A percentile compares a stretch with the other conserved stretches of the same genome.
Evolutionary conservation across 257 asterid species (phyloP).

Genomic region (Lavandula angustifolia): DNA sequence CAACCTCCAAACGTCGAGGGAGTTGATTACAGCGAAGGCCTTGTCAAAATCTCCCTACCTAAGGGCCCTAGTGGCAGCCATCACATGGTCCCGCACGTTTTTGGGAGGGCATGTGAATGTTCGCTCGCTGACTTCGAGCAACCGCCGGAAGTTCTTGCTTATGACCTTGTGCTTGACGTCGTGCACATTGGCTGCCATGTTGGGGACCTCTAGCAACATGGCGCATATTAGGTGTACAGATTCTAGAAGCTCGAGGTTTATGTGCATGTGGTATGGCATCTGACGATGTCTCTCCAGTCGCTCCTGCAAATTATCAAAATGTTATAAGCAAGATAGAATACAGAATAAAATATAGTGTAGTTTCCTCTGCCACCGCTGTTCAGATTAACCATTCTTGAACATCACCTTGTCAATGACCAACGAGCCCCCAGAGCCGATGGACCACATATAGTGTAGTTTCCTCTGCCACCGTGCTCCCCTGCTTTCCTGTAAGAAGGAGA

Average conservation of each 20-base stretch:
- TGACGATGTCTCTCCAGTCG: constrained; percentile 93
- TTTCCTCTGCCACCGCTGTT: constrained; percentile 79
- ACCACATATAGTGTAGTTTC: constrained; percentile 53
- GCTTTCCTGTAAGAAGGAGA: constrained; percentile 68
- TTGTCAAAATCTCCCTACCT: constrained; percentile 76
- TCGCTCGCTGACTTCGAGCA: constrained; percentile 82
- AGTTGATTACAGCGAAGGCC: constrained; percentile 63
- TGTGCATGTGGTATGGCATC: constrained; percentile 99
- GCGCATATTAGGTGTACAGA: constrained; percentile 92
- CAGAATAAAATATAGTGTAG: neutral
- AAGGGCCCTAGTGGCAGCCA: constrained; percentile 92
- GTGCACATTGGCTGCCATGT: constrained; percentile 88
- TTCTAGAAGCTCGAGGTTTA: constrained; percentile 96
- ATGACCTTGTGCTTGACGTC: constrained; percentile 82
- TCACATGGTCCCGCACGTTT: constrained; percentile 91
- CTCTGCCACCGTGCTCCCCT: constrained; percentile 47
- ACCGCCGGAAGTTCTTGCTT: constrained; percentile 79
- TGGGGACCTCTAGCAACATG: constrained; percentile 95
- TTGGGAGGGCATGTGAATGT: constrained; percentile 94
- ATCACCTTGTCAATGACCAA: constrained; percentile 59
- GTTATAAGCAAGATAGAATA: neutral
- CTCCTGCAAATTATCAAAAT: constrained; percentile 53
- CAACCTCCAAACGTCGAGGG: constrained; percentile 87
- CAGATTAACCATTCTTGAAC: constrained; percentile 80
- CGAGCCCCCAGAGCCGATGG: constrained; percentile 32